Base-by-base conservation (phyloP, 805 yeast species). In the Saccharomycopsis capsularis region DNA sequence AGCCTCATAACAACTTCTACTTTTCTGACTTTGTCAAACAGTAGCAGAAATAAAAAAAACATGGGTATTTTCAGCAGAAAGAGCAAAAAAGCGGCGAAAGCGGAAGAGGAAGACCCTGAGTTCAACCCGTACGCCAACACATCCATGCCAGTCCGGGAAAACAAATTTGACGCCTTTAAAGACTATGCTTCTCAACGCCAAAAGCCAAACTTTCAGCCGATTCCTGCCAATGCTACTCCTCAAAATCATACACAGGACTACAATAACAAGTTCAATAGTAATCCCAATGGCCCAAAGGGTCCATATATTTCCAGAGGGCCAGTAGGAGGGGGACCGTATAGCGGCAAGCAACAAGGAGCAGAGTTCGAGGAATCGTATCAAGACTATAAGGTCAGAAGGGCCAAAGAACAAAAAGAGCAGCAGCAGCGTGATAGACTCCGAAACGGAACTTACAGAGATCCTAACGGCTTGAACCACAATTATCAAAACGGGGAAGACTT, bases 341-440 rank as follows among this genome's bases (percentile, higher is more conserved):
- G 29, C 4, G 25, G 25, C 19, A 24, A 15, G 30, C 22, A 42
- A 42, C 32, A 42, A 42, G 42, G 32, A 6, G 34, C 44, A 18
- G 34, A 37, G 6, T 47, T 37, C 18, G 55, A 52, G 22, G 52
- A 52, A 24, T 36, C 55, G 16, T 52, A 46, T n/a, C 42, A 52
- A 23, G 52, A 52, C 15, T 47, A 52, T 21, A 52, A 52, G 37
- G 45, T 39, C 6, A 35, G 47, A 35, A 46, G 29, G 41, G 43
- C 47, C 6, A 38, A 36, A 34, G 47, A 44, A 23, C 38, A 47
- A 24, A 22, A 37, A 34, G 25, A 42, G 23, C 35, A 42, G 19
- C 30, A 42, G 11, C 15, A 34, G 38, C 22, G 16, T 35, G 40
- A 3, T 11, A 22, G n/a, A n/a, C 9, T 34, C 44, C 19, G 21